phyloP scores from a whole-genome alignment of 805 yeast species.

The Saccharomyces jurei region DNA sequence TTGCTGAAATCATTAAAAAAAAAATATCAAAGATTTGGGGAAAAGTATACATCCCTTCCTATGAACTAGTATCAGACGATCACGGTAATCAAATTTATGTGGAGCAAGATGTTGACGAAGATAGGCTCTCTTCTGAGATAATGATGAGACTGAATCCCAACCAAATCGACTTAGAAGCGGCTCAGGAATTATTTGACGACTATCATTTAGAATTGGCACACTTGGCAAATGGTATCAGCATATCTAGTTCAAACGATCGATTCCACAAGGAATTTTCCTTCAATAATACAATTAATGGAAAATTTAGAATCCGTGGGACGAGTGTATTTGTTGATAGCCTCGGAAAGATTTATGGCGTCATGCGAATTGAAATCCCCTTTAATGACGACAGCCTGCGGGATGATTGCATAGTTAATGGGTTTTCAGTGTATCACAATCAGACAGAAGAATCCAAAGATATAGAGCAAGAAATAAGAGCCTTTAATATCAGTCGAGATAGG shows the following conservation, averaged over 20 bases:
- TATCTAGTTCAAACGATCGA: constrained; percentile 14
- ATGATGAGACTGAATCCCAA: constrained; percentile 6
- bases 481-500: background rate
- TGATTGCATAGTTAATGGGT: background rate
- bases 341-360: background rate
- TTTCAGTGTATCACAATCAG: background rate
- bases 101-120: constrained; percentile 21
- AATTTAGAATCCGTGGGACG: background rate
- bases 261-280: constrained; percentile 16
- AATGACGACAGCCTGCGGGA: background rate
- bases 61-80: constrained; percentile 18
- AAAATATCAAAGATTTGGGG: constrained; percentile 10
- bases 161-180: background rate
- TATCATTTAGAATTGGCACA: constrained; percentile 20
- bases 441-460: background rate
- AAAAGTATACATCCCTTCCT: constrained; percentile 13
- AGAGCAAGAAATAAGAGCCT: background rate
- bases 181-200: constrained; percentile 16
- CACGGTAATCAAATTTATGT: constrained; percentile 27
- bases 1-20: constrained; percentile 11
- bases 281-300: constrained; percentile 12
- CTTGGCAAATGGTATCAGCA: constrained; percentile 16
- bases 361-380: background rate
- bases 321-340: background rate
- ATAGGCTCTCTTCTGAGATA: constrained; percentile 14